phyloP scores from a whole-genome alignment of 2,329 filamentous ascomycete species.

The Aspergillus chevalieri region DNA sequence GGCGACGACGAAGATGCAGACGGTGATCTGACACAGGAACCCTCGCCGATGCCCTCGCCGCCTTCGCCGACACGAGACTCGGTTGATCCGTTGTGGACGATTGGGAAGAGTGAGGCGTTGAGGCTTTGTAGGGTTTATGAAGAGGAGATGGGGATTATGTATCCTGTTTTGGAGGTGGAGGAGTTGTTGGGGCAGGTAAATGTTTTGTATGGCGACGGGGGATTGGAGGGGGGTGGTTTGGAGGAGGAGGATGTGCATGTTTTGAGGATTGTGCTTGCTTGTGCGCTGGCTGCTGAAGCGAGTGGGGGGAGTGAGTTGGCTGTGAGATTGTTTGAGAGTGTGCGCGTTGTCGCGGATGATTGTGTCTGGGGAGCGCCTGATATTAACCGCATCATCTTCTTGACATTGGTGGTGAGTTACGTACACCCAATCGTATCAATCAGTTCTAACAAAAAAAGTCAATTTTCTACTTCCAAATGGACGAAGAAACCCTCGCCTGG shows the following conservation, averaged over 20 bases:
- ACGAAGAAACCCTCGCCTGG: constrained; percentile 82
- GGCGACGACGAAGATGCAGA: constrained; percentile 42
- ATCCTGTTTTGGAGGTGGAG: constrained; percentile 70
- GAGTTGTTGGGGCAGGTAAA: constrained; percentile 62
- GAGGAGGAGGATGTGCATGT: constrained; percentile 59
- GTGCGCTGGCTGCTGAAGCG: constrained; percentile 68
- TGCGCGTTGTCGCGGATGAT: constrained; percentile 63
- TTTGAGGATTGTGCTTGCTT: constrained; percentile 76
- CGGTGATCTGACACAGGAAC: constrained; percentile 47
- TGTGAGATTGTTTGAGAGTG: constrained; percentile 66
- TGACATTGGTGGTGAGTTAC: constrained; percentile 43
- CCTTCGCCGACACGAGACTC: constrained; percentile 15
- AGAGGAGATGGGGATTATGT: constrained; percentile 86
- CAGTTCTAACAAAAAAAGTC: constrained; percentile 38
- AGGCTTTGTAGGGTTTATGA: constrained; percentile 72
- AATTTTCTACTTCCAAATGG: constrained; percentile 75
- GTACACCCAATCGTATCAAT: not conserved
- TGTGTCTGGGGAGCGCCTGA: constrained; percentile 53
- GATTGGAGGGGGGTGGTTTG: constrained; percentile 34
- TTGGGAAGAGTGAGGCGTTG: constrained; percentile 70
- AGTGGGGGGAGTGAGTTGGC: constrained; percentile 71
- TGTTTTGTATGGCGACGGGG: constrained; percentile 46
- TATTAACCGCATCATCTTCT: constrained; percentile 53
- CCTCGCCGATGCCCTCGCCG: constrained; percentile 28
- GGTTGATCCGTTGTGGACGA: constrained; percentile 68